Percentiles rank a stretch among this genome's conserved stretches.
phyloP scores from a whole-genome alignment of 1,284 basidiomycete species.

The Tetrapyrgos nigripes region DNA sequence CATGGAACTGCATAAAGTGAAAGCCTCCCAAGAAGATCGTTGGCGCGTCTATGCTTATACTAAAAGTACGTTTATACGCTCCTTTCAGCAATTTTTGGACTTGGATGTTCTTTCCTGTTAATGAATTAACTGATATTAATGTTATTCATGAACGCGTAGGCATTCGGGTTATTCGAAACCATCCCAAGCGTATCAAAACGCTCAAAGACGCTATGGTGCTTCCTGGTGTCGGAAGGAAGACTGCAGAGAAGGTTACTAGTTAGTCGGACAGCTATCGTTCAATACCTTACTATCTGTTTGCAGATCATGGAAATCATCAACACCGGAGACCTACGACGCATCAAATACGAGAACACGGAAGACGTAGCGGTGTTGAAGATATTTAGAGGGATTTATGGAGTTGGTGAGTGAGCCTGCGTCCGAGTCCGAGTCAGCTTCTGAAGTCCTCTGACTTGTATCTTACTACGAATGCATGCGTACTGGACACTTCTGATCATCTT shows the following conservation, averaged over 20 bases:
- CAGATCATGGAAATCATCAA: slow-evolving; percentile 82
- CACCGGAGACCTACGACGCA: slow-evolving; percentile 70
- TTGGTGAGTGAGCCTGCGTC: slow-evolving; percentile 77
- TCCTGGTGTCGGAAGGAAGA: slow-evolving; percentile 74
- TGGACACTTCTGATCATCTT: too few relatives aligned
- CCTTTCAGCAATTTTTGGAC: background rate
- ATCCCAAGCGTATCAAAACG: slow-evolving; percentile 67
- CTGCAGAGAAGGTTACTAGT: slow-evolving; percentile 75
- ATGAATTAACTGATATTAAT: background rate
- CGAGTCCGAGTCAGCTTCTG: too few relatives aligned
- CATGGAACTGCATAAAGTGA: slow-evolving; percentile 62
- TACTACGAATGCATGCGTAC: too few relatives aligned
- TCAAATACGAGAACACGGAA: slow-evolving; percentile 66
- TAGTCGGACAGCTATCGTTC: background rate
- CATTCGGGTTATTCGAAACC: slow-evolving; percentile 56
- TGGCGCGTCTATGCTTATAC: slow-evolving; percentile 68
- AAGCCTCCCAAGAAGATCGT: slow-evolving; percentile 60
- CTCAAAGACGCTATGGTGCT: slow-evolving; percentile 69
- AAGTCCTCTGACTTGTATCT: too few relatives aligned
- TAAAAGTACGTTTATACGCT: slow-evolving; percentile 72
- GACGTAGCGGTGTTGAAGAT: slow-evolving; percentile 57
- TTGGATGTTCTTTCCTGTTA: too few relatives aligned
- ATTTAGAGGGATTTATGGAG: slow-evolving; percentile 86
- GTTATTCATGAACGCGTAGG: slow-evolving; percentile 41
- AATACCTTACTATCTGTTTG: background rate